A percentile compares a stretch with the other conserved stretches of the same genome.
phyloP scores from a whole-genome alignment of 31 red algal species.

The Asparagopsis taxiformis region DNA sequence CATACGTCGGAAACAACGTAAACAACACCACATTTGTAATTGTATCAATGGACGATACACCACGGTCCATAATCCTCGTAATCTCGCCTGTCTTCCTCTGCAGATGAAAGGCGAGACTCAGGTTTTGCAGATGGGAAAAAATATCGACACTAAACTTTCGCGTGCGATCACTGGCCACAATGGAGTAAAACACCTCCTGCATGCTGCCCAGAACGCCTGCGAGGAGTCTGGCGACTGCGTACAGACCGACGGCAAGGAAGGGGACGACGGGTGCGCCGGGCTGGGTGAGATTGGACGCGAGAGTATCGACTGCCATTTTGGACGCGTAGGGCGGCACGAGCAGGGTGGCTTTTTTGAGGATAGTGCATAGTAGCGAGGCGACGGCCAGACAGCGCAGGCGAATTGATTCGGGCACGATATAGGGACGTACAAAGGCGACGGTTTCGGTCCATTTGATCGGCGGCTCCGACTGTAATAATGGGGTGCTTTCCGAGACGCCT shows the following conservation, averaged over 20 bases:
- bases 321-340: conserved; percentile 52
- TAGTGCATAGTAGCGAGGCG: conserved; percentile 12
- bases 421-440: neutral
- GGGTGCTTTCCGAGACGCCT: too few relatives aligned
- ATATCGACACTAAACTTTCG: conserved; percentile 39
- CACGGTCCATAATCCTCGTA: conserved; percentile 37
- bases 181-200: conserved; percentile 14
- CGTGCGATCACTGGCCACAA: neutral
- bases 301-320: conserved; percentile 52
- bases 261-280: conserved; percentile 2
- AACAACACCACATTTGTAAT: conserved; percentile 67
- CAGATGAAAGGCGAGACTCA: conserved; percentile 42
- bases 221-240: conserved; percentile 21
- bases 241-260: conserved; percentile 24
- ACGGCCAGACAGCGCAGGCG: conserved; percentile 14
- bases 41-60: conserved; percentile 47
- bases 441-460: conserved; percentile 32
- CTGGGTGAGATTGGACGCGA: conserved; percentile 2
- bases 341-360: conserved; percentile 26
- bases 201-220: conserved; percentile 3
- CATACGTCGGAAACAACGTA: conserved; percentile 80
- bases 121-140: conserved; percentile 36
- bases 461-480: too few relatives aligned
- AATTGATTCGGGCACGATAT: conserved; percentile 11
- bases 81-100: conserved; percentile 34